These are phyloP conservation scores for Colletotrichum sp. DNA, from an alignment of 2,329 filamentous ascomycete genomes.

Conservation along the genomic window DNA sequence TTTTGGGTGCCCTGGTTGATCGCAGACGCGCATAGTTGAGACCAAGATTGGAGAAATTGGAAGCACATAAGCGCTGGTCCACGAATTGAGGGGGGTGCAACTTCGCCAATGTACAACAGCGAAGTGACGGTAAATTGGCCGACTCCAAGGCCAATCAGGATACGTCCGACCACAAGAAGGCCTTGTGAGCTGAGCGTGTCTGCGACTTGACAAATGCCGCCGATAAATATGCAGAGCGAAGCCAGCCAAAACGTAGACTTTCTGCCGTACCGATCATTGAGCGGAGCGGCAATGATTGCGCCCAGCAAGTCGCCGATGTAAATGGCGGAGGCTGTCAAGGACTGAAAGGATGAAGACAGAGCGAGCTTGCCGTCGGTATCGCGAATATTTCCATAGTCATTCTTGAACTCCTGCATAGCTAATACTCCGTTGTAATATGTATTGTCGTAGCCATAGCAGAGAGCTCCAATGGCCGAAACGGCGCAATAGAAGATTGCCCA, in stretches of 20 bases:
- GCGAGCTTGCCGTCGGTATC: slow-evolving; percentile 22
- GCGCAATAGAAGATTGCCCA: not conserved
- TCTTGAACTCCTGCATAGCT: slow-evolving; percentile 31
- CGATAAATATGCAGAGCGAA: not conserved
- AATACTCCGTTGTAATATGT: slow-evolving; percentile 26
- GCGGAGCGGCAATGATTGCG: not conserved
- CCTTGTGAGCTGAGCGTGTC: not conserved
- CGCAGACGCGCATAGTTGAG: slow-evolving; percentile 25
- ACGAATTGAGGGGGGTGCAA: slow-evolving; percentile 24
- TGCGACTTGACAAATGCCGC: not conserved
- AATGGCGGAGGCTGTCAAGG: slow-evolving; percentile 14
- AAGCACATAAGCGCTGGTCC: slow-evolving; percentile 29
- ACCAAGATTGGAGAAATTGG: slow-evolving; percentile 28
- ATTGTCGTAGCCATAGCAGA: slow-evolving; percentile 28
- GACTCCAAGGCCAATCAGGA: not conserved
- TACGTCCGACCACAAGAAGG: not conserved
- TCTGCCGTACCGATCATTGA: not conserved
- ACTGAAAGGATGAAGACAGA: not conserved
- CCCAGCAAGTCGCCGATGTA: not conserved
- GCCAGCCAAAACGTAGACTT: not conserved
- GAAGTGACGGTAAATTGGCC: not conserved
- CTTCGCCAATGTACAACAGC: not conserved
- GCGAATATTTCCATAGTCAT: slow-evolving; percentile 28
- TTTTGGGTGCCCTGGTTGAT: slow-evolving; percentile 24
- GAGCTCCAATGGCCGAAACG: not conserved